phyloP scores from a whole-genome alignment of 2,329 filamentous ascomycete genomes.

The Talaromyces sp. region DNA sequence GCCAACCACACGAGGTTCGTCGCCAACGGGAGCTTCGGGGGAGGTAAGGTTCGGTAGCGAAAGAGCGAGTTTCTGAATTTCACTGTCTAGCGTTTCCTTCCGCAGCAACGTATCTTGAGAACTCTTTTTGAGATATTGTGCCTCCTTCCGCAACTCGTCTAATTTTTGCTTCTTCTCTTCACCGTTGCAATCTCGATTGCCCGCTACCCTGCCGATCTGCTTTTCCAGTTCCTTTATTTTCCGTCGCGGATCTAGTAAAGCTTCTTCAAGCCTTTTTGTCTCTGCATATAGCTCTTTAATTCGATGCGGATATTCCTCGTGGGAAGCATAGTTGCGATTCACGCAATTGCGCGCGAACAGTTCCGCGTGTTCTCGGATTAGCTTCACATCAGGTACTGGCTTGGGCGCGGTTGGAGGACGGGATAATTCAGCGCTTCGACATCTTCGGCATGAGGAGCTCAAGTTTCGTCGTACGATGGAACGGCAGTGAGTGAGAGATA shows the following conservation, averaged over 20 bases:
- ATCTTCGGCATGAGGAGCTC: conserved; percentile 9
- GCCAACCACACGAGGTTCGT: conserved; percentile 62
- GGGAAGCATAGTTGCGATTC: conserved; percentile 73
- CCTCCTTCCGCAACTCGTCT: conserved; percentile 34
- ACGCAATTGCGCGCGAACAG: conserved; percentile 79
- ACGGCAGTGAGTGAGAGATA: neutral
- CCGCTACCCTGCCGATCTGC: conserved; percentile 35
- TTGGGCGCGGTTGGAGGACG: conserved; percentile 70
- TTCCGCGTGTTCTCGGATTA: conserved; percentile 80
- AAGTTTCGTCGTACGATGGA: conserved; percentile 12
- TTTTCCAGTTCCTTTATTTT: conserved; percentile 45
- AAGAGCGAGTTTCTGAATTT: conserved; percentile 72
- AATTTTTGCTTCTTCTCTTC: conserved; percentile 23
- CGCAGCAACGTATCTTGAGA: conserved; percentile 31
- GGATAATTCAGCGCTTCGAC: conserved; percentile 9
- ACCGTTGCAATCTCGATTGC: conserved; percentile 17
- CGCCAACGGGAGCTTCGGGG: conserved; percentile 67
- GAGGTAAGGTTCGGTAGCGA: conserved; percentile 85
- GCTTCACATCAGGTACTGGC: conserved; percentile 75
- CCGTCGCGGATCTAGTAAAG: conserved; percentile 40
- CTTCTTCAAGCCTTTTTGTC: conserved; percentile 37
- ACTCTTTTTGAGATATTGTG: conserved; percentile 38
- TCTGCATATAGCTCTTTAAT: conserved; percentile 47
- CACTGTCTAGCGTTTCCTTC: conserved; percentile 41
- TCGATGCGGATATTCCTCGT: conserved; percentile 50